Evolutionary conservation across 352 stramenopile species (phyloP), one percentile per base, ranked within the genome.

Genomic region (Phytophthora chlamydospora): DNA sequence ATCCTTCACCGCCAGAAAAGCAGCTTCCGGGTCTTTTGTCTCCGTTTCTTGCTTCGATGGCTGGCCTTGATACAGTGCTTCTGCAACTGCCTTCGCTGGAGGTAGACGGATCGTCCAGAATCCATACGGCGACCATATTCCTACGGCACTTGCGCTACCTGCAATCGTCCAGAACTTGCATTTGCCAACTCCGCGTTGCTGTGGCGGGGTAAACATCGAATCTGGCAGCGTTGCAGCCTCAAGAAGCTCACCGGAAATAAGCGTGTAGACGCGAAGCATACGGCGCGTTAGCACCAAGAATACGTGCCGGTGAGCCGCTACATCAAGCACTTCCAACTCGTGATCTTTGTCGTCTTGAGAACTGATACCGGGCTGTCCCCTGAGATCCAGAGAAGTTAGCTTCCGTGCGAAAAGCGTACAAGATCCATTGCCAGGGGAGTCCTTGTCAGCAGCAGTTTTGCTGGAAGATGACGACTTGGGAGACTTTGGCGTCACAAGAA

Each of bases 81-180:
- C 48, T 3, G 68, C 76, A 13, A 93, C 58, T 12, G 72, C 42
- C 36, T 77, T 89, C 41, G 80, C 79, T 10, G 64, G 58, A 16
- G 88, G 83, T 8, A 79, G 51, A 14, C 71, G 76, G 5, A 95
- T 74, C 34, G 80, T 79, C 81, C 85, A 95, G 38, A 92, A 90
- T 34, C 80, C 79, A 33, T 57, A 17, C 9, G 62, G 45, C 43
- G 61, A 52, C 76, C 75, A 91, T 19, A 96, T 44, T 14, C 83
- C 88, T 2, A 88, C 71, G 3, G 72, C 70, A 17, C 72, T 90
- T 11, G 81, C 79, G 48, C 62, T 66, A 0, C 76, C 72, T 7
- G 54, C 44, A 50, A 80, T 80, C n/a, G 58, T 72, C 81, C 79
- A 91, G 14, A 91, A 76, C 32, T 54, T 66, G 53, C 27, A 83